A percentile compares a stretch with the other conserved stretches of the same genome.
These are phyloP conservation scores for Apiotrichum mycotoxinovorans DNA, from an alignment of 1,284 basidiomycete genomes.

Conservation along the genomic window DNA sequence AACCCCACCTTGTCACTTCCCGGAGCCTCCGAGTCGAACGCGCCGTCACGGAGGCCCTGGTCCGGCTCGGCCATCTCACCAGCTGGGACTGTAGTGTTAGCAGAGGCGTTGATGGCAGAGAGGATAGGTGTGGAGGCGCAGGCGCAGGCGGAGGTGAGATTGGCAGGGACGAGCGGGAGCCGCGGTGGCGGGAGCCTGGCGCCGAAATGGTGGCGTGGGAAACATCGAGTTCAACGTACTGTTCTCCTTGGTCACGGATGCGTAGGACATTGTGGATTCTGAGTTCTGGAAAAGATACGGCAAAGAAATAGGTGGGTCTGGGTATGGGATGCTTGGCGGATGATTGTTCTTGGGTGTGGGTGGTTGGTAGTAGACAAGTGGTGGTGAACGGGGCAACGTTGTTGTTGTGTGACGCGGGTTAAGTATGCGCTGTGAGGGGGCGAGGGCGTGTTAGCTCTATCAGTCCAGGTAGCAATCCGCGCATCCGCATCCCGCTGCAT, in stretches of 20 bases:
- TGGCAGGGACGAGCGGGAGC: too few relatives aligned
- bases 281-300: constrained; percentile 1
- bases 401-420: background rate
- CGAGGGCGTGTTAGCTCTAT: too few relatives aligned
- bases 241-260: constrained; percentile 14
- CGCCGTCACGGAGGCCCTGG: constrained; percentile 43
- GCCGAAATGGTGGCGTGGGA: too few relatives aligned
- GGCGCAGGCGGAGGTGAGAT: too few relatives aligned
- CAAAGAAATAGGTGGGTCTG: background rate
- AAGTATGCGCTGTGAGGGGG: background rate
- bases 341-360: background rate
- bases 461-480: too few relatives aligned
- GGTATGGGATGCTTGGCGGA: constrained; percentile 1
- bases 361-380: background rate
- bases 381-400: background rate
- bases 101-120: too few relatives aligned
- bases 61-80: constrained; percentile 47
- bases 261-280: constrained; percentile 18
- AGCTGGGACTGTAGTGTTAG: constrained; percentile 32
- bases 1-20: constrained; percentile 2
- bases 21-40: background rate
- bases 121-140: too few relatives aligned
- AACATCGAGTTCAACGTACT: constrained; percentile 4
- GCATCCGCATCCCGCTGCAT: too few relatives aligned
- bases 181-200: background rate